A percentile compares a stretch with the other conserved stretches of the same genome.
These are phyloP conservation scores for Taxawa tesnikishii DNA, from an alignment of 2,329 filamentous ascomycete species.

Conservation along the genomic window DNA sequence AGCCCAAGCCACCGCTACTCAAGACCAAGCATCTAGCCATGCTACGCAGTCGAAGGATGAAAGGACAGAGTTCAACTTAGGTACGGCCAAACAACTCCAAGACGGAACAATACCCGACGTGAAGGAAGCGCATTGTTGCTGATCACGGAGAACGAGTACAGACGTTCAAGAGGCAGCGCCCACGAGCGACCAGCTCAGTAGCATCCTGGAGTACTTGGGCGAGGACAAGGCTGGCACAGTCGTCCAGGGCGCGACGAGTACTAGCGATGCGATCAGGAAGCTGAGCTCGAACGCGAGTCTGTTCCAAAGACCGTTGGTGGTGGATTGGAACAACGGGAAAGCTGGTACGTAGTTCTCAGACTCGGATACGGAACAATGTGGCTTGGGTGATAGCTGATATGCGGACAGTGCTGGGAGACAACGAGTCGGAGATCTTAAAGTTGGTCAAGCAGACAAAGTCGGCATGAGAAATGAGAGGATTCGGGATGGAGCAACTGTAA, in stretches of 20 bases:
- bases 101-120: too few relatives aligned
- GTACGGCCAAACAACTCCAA: too few relatives aligned
- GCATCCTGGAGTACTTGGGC: slow-evolving; percentile 73
- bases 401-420: slow-evolving; percentile 50
- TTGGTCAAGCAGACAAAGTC: too few relatives aligned
- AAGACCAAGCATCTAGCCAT: slow-evolving; percentile 62
- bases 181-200: slow-evolving; percentile 71
- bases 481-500: slow-evolving; percentile 26
- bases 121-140: too few relatives aligned
- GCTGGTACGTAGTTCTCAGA: slow-evolving; percentile 38
- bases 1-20: slow-evolving; percentile 53
- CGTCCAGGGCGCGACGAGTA: slow-evolving; percentile 60
- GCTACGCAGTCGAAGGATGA: slow-evolving; percentile 44
- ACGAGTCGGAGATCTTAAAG: slow-evolving; percentile 81
- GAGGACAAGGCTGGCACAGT: slow-evolving; percentile 48
- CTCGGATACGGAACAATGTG: background rate
- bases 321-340: slow-evolving; percentile 90
- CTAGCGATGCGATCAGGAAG: slow-evolving; percentile 67
- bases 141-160: too few relatives aligned
- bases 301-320: slow-evolving; percentile 69
- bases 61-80: slow-evolving; percentile 66
- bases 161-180: slow-evolving; percentile 71
- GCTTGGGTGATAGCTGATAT: slow-evolving; percentile 9
- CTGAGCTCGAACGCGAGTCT: slow-evolving; percentile 56
- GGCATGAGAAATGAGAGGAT: too few relatives aligned